Evolutionary conservation across 23 red algal genomes (phyloP).

Genomic region (Gracilaria gracilis): DNA sequence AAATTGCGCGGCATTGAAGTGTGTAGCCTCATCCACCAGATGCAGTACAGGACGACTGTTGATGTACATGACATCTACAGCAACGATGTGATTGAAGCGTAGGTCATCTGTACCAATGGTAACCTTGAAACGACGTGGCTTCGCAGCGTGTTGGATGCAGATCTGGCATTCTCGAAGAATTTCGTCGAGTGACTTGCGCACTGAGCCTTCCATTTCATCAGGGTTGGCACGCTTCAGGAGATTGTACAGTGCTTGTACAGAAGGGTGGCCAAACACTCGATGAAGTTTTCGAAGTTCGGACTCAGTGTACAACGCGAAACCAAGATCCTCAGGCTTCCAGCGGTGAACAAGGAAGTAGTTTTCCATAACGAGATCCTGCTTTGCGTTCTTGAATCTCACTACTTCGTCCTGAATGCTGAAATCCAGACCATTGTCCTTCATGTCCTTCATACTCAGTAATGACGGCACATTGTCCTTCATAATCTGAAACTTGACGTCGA

Average conservation of each 20-base stretch:
- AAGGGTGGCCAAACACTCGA: constrained; percentile 30
- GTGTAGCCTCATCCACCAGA: constrained; percentile 31
- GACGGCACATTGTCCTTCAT: constrained; percentile 8
- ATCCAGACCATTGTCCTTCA: constrained; percentile 45
- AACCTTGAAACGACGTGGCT: constrained; percentile 43
- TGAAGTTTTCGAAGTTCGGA: constrained; percentile 30
- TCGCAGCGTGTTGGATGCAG: constrained; percentile 1
- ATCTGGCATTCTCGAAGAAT: constrained; percentile 1
- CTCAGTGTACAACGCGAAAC: constrained; percentile 39
- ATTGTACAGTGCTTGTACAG: constrained; percentile 6
- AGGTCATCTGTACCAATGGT: constrained; percentile 32
- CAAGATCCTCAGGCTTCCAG: constrained; percentile 23
- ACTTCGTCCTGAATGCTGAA: constrained; percentile 31
- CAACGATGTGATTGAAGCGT: constrained; percentile 21
- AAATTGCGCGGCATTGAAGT: constrained; percentile 40
- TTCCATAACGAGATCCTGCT: constrained; percentile 4
- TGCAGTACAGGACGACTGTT: constrained; percentile 32
- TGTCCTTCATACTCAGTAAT: constrained; percentile 52
- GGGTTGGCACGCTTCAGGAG: constrained; percentile 17
- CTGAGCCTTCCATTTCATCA: not conserved
- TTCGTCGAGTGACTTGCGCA: constrained; percentile 25
- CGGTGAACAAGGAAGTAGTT: constrained; percentile 8
- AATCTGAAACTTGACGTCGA: constrained; percentile 49
- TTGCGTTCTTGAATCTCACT: not conserved
- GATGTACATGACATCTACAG: constrained; percentile 33